Evolutionary conservation across 139 green algal species (phyloP).

Genomic region (Bryopsis sp.): DNA sequence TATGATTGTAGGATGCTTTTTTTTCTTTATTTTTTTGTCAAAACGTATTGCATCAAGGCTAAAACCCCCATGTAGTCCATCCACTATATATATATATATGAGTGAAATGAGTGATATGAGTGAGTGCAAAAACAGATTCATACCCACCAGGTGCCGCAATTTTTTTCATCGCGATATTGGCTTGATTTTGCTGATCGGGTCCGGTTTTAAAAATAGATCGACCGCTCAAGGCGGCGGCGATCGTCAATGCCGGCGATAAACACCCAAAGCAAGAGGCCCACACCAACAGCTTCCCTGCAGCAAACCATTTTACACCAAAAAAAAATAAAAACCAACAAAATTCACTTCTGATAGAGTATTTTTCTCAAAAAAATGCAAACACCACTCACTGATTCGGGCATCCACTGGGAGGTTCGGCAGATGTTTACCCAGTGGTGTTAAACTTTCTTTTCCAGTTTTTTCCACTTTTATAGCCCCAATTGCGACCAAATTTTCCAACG

Average conservation of each 20-base stretch:
- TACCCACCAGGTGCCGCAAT: background rate
- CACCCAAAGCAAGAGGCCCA: constrained; percentile 70
- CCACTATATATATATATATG: no score
- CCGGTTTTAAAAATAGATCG: constrained; percentile 9
- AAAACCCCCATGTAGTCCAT: no score
- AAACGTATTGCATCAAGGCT: no score
- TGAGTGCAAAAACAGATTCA: no score
- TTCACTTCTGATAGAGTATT: background rate
- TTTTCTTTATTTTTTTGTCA: no score
- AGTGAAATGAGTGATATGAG: no score
- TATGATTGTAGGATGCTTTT: no score
- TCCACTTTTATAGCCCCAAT: background rate
- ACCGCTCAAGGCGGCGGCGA: constrained; percentile 65
- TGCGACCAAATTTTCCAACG: constrained; percentile 42
- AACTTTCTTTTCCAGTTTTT: constrained; percentile 28
- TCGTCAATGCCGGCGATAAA: constrained; percentile 61
- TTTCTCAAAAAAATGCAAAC: background rate
- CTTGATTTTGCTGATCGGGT: background rate
- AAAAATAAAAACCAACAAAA: background rate
- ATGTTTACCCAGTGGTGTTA: constrained; percentile 66
- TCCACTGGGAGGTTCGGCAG: constrained; percentile 78
- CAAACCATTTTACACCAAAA: background rate
- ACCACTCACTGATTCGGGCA: constrained; percentile 29
- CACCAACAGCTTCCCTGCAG: constrained; percentile 32
- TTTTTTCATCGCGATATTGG: background rate